These are phyloP conservation scores for Fomitopsis serialis DNA, from an alignment of 768 basidiomycete species.

Conservation along the genomic window DNA sequence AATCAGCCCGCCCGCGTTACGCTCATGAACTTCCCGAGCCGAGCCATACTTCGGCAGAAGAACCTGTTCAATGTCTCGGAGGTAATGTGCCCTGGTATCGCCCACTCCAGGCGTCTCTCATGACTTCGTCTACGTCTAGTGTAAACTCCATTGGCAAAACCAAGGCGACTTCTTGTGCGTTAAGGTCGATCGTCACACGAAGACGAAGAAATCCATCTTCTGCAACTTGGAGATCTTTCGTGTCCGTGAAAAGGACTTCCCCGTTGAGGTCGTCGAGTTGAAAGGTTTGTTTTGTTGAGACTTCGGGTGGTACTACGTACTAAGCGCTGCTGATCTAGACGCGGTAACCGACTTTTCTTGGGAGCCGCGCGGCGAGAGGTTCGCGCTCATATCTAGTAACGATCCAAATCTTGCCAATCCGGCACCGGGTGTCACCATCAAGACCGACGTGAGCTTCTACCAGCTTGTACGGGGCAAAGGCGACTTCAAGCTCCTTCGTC, in stretches of 20 bases:
- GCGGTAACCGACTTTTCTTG: constrained; percentile 95
- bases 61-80: constrained; percentile 98
- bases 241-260: constrained; percentile 94
- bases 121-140: constrained; percentile 50
- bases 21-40: constrained; percentile 83
- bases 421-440: constrained; percentile 88
- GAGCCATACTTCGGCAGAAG: constrained; percentile 83
- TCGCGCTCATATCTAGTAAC: constrained; percentile 89
- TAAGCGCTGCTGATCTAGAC: constrained; percentile 40
- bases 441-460: constrained; percentile 95
- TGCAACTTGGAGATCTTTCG: constrained; percentile 98
- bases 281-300: constrained; percentile 60
- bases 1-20: constrained; percentile 98
- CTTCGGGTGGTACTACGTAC: not conserved
- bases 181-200: constrained; percentile 97
- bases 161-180: constrained; percentile 98
- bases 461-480: constrained; percentile 89
- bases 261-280: constrained; percentile 94
- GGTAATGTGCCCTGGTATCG: constrained; percentile 40
- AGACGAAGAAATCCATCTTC: constrained; percentile 97
- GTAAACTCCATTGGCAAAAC: constrained; percentile 97
- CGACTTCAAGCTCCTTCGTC: constrained; percentile 88
- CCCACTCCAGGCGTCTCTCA: not conserved
- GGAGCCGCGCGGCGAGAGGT: constrained; percentile 97
- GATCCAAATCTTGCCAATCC: constrained; percentile 92